Evolutionary conservation across 306 rosid genomes (phyloP), one percentile per base, ranked within the genome.

Genomic region (Pyrus pyrifolia): DNA sequence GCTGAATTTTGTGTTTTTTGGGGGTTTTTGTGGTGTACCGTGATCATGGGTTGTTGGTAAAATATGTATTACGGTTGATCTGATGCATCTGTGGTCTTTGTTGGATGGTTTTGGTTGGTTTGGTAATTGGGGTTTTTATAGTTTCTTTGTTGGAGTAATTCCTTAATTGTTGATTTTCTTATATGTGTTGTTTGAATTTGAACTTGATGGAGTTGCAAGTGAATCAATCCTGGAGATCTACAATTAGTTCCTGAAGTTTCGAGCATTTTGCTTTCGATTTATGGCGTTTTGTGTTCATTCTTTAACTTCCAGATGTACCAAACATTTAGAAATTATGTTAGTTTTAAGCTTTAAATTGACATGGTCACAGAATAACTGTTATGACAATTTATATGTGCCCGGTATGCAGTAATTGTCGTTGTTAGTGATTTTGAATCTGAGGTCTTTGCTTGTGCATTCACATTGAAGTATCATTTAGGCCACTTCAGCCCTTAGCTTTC

Each of bases 31-130:
- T 53, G 29, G 59, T 55, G 59, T 65, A 8, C 65, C 59, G 0
- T 82, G 72, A 55, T 78, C 60, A 4, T 79, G 79, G 67, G 81
- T 79, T 72, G 75, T 31, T 46, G 67, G 80, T 74, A 33, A 79
- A 64, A 62, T 79, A 53, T 63, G 77, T 79, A 62, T 40, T 75
- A 70, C 6, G 57, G 77, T 83, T 85, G 97, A 92, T 92, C 97
- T 90, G 88, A 75, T 83, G 65, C 85, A 75, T 87, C 68, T 78
- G 81, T 69, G 78, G 69, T 55, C 74, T 85, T 80, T 69, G 31
- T 68, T 17, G 67, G 45, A 25, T 40, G 72, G 21, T 62, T 74
- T 80, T 38, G n/a, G 75, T 75, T 84, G 77, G 73, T 67, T 40
- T 67, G 76, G 23, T 72, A 67, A 62, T 76, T 73, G 38, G 49